Base-by-base conservation (phyloP, 768 basidiomycete genomes). In the Mycena venus region DNA sequence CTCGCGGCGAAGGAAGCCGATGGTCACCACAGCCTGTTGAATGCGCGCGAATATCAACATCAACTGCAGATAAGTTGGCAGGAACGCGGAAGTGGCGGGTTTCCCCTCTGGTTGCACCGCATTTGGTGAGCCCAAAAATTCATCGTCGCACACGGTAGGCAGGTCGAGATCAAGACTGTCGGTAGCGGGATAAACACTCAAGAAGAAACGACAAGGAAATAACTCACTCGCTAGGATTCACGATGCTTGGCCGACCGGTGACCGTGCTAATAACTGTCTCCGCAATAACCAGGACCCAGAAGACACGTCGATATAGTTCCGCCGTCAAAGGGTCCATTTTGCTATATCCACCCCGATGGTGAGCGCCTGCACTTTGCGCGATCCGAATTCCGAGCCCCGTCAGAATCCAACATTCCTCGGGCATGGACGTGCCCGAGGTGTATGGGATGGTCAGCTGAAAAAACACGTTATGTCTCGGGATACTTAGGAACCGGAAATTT, bases 201-300 rank as follows among this genome's bases (percentile, higher is more conserved):
- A 58, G 11, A 31, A 4, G 6, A 11, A 34, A n/a, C 7, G 49
- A 29, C 21, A 34, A 25, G 21, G 29, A 27, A 36, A 44, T 29
- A 25, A 82, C 91, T 69, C 73, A 92, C 91, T 94, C 93, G 81
- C 91, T 92, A 53, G 93, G 91, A 51, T 91, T 89, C 8, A 94
- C 87, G 3, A 90, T 88, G 68, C 89, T 87, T 0, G 92, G 91
- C 29, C 94, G 85, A 15, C 95, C 94, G 55, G 93, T 84, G 47
- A 87, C 87, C 8, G 86, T 82, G 42, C 88, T 87, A 62, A 83
- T 74, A 40, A 81, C 29, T 4, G 82, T 76, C 62, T 87, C 86
- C 25, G 78, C 36, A 19, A 73, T 68, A 34, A 85, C 71, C 11
- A 86, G 78, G 12, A 76, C 86, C 89, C 90, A 90, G 77, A 90